A percentile compares a stretch with the other conserved stretches of the same genome.
phyloP scores from a whole-genome alignment of 1,139 yeast species.

The Entelexis sorbosivorans region DNA sequence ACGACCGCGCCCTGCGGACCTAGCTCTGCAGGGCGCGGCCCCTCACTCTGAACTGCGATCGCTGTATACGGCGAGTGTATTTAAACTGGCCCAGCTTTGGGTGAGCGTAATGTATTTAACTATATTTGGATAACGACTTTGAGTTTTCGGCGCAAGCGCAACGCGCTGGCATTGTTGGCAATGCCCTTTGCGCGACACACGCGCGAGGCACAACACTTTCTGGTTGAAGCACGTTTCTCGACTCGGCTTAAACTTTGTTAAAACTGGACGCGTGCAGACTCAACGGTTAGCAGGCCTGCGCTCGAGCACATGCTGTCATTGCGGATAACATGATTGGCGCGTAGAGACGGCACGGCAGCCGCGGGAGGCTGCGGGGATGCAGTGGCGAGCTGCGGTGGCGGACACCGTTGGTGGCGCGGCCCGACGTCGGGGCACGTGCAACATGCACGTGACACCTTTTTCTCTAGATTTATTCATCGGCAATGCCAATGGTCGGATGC shows the following conservation, averaged over 20 bases:
- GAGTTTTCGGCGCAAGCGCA: too few relatives aligned
- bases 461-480: conserved; percentile 3
- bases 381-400: neutral
- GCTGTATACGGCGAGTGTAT: conserved; percentile 5
- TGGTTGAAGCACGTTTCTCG: too few relatives aligned
- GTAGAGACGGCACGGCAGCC: too few relatives aligned
- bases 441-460: neutral
- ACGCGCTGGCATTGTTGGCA: too few relatives aligned
- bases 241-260: too few relatives aligned
- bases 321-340: neutral
- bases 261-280: too few relatives aligned
- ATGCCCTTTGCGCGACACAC: too few relatives aligned
- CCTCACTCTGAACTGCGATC: neutral
- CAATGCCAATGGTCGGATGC: neutral
- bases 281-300: too few relatives aligned
- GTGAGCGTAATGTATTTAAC: conserved; percentile 1
- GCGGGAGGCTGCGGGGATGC: neutral
- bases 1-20: neutral
- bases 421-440: neutral
- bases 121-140: neutral
- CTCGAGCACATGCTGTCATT: too few relatives aligned
- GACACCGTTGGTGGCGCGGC: neutral
- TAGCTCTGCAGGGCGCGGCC: neutral
- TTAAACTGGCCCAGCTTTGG: conserved; percentile 1
- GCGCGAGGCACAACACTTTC: too few relatives aligned